Evolutionary conservation across 495 filamentous ascomycete species (phyloP).

Genomic region (Coniosporium apollinis): DNA sequence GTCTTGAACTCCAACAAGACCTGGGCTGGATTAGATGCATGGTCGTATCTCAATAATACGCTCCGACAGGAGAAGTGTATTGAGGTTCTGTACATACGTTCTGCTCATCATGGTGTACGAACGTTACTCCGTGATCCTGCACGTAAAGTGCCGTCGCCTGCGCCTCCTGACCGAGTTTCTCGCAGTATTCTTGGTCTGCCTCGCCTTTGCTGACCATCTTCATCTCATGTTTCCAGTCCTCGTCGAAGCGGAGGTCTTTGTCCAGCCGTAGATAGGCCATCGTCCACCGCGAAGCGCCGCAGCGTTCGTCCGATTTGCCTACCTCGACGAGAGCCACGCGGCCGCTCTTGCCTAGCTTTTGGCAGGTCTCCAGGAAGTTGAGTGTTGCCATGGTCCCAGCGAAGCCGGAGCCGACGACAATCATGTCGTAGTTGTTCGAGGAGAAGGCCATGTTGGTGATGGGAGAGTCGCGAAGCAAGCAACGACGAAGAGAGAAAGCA

Average conservation of each 20-base stretch:
- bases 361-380: constrained; percentile 14
- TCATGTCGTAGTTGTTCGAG: constrained; percentile 18
- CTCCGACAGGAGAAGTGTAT: too few relatives aligned
- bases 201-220: constrained; percentile 11
- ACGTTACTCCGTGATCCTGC: constrained; percentile 12
- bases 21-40: too few relatives aligned
- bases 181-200: constrained; percentile 14
- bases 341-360: constrained; percentile 9
- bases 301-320: constrained; percentile 14
- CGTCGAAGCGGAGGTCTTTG: constrained; percentile 4
- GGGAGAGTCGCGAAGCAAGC: too few relatives aligned
- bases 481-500: too few relatives aligned
- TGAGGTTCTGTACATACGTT: too few relatives aligned
- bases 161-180: constrained; percentile 10
- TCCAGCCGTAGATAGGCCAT: constrained; percentile 15
- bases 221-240: constrained; percentile 17
- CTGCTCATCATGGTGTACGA: constrained; percentile 14
- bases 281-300: constrained; percentile 14
- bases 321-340: constrained; percentile 16
- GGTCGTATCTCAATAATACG: too few relatives aligned
- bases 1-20: constrained; percentile 14
- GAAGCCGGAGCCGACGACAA: constrained; percentile 16
- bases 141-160: constrained; percentile 9
- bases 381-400: constrained; percentile 15
- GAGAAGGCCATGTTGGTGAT: too few relatives aligned